Evolutionary conservation across 202 grass and related monocot genomes (phyloP).

Genomic region (Eragrostis tef): DNA sequence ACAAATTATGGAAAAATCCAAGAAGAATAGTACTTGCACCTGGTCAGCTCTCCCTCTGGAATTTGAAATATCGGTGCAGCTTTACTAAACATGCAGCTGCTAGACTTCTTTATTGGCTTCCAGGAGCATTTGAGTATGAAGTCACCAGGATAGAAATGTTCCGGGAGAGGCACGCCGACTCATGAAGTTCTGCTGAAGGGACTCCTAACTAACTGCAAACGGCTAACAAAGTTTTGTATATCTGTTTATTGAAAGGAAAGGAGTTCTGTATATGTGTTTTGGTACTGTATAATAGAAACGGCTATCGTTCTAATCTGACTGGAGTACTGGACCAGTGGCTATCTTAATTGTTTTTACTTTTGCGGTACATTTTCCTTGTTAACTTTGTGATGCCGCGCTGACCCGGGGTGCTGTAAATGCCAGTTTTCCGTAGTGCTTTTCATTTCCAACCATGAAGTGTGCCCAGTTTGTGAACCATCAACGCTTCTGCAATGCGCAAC

Average conservation of each 20-base stretch:
- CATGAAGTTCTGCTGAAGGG: constrained; percentile 11
- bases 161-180: constrained; percentile 27
- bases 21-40: constrained; percentile 5
- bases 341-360: constrained; percentile 38
- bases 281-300: constrained; percentile 55
- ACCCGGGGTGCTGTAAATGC: constrained; percentile 36
- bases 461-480: background rate
- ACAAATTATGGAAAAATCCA: background rate
- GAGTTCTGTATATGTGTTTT: constrained; percentile 45
- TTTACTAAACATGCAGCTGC: no score
- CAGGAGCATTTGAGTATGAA: constrained; percentile 29
- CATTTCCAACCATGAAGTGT: background rate
- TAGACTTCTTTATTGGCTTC: background rate
- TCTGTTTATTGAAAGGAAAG: constrained; percentile 17
- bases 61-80: background rate
- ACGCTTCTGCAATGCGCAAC: background rate
- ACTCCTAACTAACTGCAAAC: constrained; percentile 37
- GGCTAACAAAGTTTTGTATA: constrained; percentile 50
- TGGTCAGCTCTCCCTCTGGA: constrained; percentile 19
- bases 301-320: constrained; percentile 34
- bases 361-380: background rate
- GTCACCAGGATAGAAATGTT: constrained; percentile 7
- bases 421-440: constrained; percentile 18
- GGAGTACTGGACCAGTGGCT: background rate
- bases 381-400: background rate